phyloP scores from a whole-genome alignment of 345 rosid genomes.

The Viola odorata region DNA sequence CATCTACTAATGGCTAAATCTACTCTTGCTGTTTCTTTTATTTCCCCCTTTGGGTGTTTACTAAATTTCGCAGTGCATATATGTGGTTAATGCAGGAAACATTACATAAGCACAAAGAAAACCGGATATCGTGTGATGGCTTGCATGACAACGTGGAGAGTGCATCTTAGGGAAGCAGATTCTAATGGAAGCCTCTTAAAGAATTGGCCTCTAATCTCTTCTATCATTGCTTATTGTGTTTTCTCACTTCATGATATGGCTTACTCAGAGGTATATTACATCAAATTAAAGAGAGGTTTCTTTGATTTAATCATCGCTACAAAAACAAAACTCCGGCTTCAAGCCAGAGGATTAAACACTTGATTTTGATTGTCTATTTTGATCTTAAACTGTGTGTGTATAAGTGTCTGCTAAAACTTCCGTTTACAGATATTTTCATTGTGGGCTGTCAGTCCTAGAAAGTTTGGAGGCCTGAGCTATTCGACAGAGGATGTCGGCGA shows the following conservation, averaged over 20 bases:
- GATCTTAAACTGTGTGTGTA: no score
- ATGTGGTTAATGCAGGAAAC: background rate
- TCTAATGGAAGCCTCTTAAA: conserved; percentile 37
- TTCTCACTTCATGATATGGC: conserved; percentile 96
- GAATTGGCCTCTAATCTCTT: conserved; percentile 92
- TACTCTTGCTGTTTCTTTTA: background rate
- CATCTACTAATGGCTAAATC: no score
- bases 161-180: conserved; percentile 27
- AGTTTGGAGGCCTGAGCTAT: conserved; percentile 65
- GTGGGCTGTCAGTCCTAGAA: conserved; percentile 85
- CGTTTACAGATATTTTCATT: conserved; percentile 58
- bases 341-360: no score
- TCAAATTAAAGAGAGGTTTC: background rate
- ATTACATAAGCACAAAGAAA: conserved; percentile 2
- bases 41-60: no score
- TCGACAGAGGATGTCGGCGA: conserved; percentile 61
- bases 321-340: no score
- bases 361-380: background rate
- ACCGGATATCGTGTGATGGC: conserved; percentile 1
- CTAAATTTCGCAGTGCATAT: background rate
- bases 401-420: background rate
- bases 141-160: conserved; percentile 40
- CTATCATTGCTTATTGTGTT: conserved; percentile 74
- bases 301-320: background rate
- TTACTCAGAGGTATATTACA: conserved; percentile 63